These are phyloP conservation scores for Starmerella floricola DNA, from an alignment of 805 yeast species.

Conservation along the genomic window DNA sequence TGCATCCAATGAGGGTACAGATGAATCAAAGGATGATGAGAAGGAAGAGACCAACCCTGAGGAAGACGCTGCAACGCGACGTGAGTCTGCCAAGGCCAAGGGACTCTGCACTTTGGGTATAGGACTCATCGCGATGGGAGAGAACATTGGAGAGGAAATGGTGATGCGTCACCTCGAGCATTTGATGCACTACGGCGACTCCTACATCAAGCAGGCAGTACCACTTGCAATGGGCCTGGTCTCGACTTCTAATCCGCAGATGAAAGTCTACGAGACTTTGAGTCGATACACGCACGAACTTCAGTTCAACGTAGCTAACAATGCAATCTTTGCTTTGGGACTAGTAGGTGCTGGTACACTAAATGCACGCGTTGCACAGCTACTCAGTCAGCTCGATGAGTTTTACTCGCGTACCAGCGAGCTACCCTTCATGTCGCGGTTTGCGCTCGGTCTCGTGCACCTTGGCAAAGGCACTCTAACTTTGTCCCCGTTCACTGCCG, in stretches of 20 bases:
- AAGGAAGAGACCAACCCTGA: conserved; percentile 24
- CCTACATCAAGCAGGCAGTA: conserved; percentile 80
- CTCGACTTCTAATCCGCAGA: conserved; percentile 86
- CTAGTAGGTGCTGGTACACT: conserved; percentile 97
- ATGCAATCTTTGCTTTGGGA: conserved; percentile 95
- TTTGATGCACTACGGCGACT: conserved; percentile 93
- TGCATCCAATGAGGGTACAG: conserved; percentile 6
- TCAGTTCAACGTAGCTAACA: conserved; percentile 85
- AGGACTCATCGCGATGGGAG: conserved; percentile 94
- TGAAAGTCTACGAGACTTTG: conserved; percentile 91
- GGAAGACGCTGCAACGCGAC: conserved; percentile 24
- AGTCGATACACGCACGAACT: conserved; percentile 94
- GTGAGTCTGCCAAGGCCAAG: conserved; percentile 41
- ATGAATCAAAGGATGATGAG: conserved; percentile 6
- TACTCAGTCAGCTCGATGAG: conserved; percentile 85
- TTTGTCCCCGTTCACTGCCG: conserved; percentile 77
- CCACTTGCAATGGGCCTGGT: conserved; percentile 97
- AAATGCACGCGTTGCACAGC: conserved; percentile 93
- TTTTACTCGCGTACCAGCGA: conserved; percentile 86
- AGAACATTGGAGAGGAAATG: conserved; percentile 96
- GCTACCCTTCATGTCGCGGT: conserved; percentile 79
- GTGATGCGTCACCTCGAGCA: conserved; percentile 93
- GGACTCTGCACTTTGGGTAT: conserved; percentile 91
- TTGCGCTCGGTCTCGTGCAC: conserved; percentile 90
- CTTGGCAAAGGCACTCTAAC: conserved; percentile 93